A percentile compares a stretch with the other conserved stretches of the same genome.
Conservation (phyloP, 345 rosid species). For the Litchi chinensis region DNA sequence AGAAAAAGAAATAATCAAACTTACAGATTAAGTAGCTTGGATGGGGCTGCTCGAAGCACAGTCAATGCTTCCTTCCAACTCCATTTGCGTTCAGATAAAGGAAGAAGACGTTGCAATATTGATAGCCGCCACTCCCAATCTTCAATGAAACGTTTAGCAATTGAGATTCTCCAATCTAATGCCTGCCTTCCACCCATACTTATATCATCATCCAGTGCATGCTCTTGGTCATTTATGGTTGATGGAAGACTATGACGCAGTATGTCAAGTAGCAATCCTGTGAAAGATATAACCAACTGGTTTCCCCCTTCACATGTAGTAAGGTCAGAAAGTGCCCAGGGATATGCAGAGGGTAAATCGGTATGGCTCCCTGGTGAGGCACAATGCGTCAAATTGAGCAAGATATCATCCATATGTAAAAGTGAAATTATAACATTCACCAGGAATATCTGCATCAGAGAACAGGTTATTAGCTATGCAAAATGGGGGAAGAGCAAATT, state of each 20-base stretch:
- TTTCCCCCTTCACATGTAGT: constrained; percentile 62
- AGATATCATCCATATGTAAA: constrained; percentile 79
- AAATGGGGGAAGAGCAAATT: constrained; percentile 12
- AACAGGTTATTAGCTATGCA: constrained; percentile 27
- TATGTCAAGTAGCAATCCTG: constrained; percentile 68
- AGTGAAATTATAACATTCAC: constrained; percentile 86
- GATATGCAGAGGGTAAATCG: constrained; percentile 39
- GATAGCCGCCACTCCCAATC: constrained; percentile 98
- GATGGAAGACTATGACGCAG: constrained; percentile 69
- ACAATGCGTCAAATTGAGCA: constrained; percentile 59
- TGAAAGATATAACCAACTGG: constrained; percentile 72
- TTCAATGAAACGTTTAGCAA: constrained; percentile 74
- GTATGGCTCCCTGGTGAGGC: constrained; percentile 54
- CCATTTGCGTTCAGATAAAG: constrained; percentile 87
- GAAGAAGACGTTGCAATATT: constrained; percentile 86
- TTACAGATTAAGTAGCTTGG: constrained; percentile 92
- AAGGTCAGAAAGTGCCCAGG: constrained; percentile 50
- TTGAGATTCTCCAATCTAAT: constrained; percentile 86
- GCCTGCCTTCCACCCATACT: constrained; percentile 68
- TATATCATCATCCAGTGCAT: constrained; percentile 51
- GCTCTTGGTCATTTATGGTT: constrained; percentile 52
- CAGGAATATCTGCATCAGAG: constrained; percentile 81
- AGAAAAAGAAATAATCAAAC: constrained; percentile 29
- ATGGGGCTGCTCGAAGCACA: constrained; percentile 88
- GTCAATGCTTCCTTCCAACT: constrained; percentile 91